A percentile compares a stretch with the other conserved stretches of the same genome.
These are phyloP conservation scores for Tylopilus vinaceipallidus DNA, from an alignment of 768 basidiomycete species.

Conservation along the genomic window DNA sequence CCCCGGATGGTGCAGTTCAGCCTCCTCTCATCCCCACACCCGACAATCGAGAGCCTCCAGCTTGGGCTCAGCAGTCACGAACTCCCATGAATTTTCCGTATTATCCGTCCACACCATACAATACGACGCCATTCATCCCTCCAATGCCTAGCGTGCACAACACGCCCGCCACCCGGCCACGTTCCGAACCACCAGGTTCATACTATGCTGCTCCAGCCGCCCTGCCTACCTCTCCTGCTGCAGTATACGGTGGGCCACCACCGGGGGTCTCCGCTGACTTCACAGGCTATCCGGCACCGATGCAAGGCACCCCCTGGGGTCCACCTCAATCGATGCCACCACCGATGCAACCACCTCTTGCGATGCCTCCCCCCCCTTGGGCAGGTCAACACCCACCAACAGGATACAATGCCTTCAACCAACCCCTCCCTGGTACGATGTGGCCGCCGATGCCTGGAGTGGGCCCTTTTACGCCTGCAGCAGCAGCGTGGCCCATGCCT, in stretches of 20 bases:
- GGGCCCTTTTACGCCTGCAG: conserved; percentile 26
- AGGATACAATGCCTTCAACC: conserved; percentile 30
- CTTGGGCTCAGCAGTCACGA: conserved; percentile 37
- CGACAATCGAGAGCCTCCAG: conserved; percentile 26
- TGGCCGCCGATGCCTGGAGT: conserved; percentile 21
- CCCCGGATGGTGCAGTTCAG: conserved; percentile 31
- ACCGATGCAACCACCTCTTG: conserved; percentile 16
- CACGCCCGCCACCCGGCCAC: conserved; percentile 24
- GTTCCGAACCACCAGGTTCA: conserved; percentile 29
- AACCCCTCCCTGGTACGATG: conserved; percentile 28
- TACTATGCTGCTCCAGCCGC: conserved; percentile 31
- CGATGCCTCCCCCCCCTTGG: conserved; percentile 22
- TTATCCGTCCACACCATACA: conserved; percentile 40
- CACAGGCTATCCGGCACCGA: conserved; percentile 30
- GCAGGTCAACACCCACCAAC: conserved; percentile 18
- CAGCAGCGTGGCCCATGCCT: conserved; percentile 24
- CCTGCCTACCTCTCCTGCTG: conserved; percentile 25
- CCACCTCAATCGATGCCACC: conserved; percentile 17
- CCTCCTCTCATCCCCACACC: conserved; percentile 37
- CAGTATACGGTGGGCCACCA: conserved; percentile 9
- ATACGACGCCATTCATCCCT: conserved; percentile 39
- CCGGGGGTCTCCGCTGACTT: conserved; percentile 28
- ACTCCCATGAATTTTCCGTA: conserved; percentile 37
- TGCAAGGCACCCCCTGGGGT: conserved; percentile 28
- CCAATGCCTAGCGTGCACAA: conserved; percentile 27